Base-by-base conservation (phyloP, 306 rosid species). In the Leucaena leucocephala region DNA sequence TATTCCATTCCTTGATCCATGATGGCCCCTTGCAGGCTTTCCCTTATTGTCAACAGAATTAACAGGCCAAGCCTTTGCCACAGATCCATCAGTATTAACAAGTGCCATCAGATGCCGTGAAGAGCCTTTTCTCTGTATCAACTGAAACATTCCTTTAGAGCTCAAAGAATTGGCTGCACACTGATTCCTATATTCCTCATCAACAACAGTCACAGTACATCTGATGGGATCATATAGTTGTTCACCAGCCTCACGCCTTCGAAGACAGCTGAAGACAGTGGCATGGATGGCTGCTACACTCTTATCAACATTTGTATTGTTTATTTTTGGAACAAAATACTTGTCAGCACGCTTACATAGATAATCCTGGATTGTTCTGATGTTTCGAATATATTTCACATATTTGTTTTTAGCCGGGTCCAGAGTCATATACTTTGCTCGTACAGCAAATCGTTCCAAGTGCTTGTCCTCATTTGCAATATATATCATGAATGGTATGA, bases 251-350 rank as follows among this genome's bases (percentile, higher is more conserved):
- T 89, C 93, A 80, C 88, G 93, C 90, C 89, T 84, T 12, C 97
- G 91, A 64, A 92, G 92, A 88, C 95, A 90, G 81, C 97, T 83
- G 84, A 92, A 92, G 22, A 92, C 91, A 36, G 97, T 92, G n/a
- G 97, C 97, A 84, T 92, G 97, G 77, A 92, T 92, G 62, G 97
- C 91, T 83, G 97, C 97, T 35, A 92, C 97, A 76, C 97, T 92
- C 88, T 88, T 92, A 49, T 92, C 97, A 78, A 92, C 97, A 82
- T 92, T 92, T 54, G 97, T 92, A 71, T 92, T 92, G 83, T 92
- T 92, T 72, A 92, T 83, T 88, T 92, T 92, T 59, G 97, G 97
- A 76, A 92, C 92, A 68, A 92, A 92, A 84, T 92, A 94, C 84
- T 92, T 92, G 85, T 90, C 97, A 66, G 97, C 97, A 54, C 95